phyloP scores from a whole-genome alignment of 257 asterid species.

The Orobanche coerulescens region DNA sequence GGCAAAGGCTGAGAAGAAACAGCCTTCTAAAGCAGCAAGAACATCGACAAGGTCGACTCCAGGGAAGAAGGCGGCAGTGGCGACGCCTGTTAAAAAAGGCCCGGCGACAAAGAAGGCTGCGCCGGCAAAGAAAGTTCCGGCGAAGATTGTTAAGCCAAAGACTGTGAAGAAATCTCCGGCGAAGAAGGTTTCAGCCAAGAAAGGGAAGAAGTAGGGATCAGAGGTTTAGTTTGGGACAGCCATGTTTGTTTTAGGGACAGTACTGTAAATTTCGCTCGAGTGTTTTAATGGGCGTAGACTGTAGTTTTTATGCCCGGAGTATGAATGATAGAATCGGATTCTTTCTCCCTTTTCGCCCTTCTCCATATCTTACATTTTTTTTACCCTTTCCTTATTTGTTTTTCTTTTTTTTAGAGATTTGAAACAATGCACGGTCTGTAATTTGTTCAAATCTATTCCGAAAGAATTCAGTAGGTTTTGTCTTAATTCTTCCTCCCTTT shows the following conservation, averaged over 20 bases:
- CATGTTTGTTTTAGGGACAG: conserved; percentile 36
- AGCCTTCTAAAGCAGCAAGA: conserved; percentile 43
- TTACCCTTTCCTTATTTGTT: not conserved
- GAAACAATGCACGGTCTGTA: conserved; percentile 16
- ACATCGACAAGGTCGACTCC: conserved; percentile 48
- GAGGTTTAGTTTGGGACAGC: conserved; percentile 18
- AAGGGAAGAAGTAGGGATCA: conserved; percentile 37
- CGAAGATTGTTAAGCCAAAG: conserved; percentile 22
- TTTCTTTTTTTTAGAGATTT: conserved; percentile 20
- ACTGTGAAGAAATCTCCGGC: conserved; percentile 27
- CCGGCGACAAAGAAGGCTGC: conserved; percentile 34
- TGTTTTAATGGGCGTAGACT: conserved; percentile 23
- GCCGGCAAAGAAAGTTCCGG: conserved; percentile 31
- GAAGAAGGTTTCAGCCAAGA: conserved; percentile 34
- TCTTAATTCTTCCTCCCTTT: not conserved
- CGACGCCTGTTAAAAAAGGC: conserved; percentile 32
- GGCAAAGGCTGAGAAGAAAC: conserved; percentile 36
- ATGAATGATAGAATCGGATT: conserved; percentile 23
- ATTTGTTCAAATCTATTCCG: conserved; percentile 3
- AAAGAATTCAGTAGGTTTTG: conserved; percentile 21
- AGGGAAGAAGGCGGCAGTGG: conserved; percentile 30
- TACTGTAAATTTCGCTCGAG: conserved; percentile 33
- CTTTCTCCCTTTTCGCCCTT: not conserved
- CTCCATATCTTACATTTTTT: not conserved
- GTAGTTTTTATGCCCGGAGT: conserved; percentile 20